Evolutionary conservation across 2,329 filamentous ascomycete species (phyloP), one percentile per base, ranked within the genome.

Genomic region (Pseudocercospora eumusae): DNA sequence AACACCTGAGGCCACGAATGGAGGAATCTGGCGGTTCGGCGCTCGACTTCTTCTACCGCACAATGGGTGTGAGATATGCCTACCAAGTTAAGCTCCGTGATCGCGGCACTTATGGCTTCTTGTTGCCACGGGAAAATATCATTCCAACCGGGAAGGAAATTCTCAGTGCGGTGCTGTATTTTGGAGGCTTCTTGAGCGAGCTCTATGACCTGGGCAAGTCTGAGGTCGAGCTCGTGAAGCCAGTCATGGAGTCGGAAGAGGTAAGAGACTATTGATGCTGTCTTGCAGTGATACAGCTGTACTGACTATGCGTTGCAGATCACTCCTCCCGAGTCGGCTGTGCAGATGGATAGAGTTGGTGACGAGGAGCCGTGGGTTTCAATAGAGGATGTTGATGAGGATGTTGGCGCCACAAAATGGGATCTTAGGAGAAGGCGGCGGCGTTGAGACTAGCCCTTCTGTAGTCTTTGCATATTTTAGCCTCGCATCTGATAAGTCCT

Each of bases 71-170:
- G 18, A 87, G 86, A 65, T 96, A 91, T 75, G 90, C 92, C 62
- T 98, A 96, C 75, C 95, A 98, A 80, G 89, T 95, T 77, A 98
- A 98, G 79, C 81, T 99, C 27, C 84, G 95, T 54, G 95, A 99
- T 75, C 95, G 90, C 0, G 95, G 95, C 9, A 95, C 88, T 74
- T 98, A 98, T 74, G 95, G 95, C 0, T 99, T 98, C 74, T 79
- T 99, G 53, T 80, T 98, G 3, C 95, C 95, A 0, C 88, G 85
- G 61, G 89, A 95, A 61, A 85, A 60, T n/a, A 63, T 63, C 23
- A 60, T 63, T 23, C 61, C 61, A 0, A 57, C 61, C 9, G 61
- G 95, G 8, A 88, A 93, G 75, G 95, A 99, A 76, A 84, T 93
- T 44, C 87, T 93, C 67, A 88, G 89, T 68, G 91, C 92, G 0